phyloP scores from a whole-genome alignment of 2,329 filamentous ascomycete genomes.

The Ophiocordyceps robertsii region DNA sequence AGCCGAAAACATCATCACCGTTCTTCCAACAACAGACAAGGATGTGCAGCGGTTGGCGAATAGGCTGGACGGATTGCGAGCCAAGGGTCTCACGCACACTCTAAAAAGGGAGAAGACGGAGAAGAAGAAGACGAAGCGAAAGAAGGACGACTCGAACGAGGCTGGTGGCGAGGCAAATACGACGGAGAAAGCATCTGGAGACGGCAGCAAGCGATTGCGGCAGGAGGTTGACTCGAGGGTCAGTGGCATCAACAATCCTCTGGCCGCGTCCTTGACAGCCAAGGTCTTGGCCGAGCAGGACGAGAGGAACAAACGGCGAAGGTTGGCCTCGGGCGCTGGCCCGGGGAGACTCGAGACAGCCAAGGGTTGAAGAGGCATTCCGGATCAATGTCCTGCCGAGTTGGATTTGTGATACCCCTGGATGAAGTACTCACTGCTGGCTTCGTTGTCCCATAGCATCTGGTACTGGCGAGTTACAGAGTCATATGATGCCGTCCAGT shows the following conservation, averaged over 20 bases:
- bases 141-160: constrained; percentile 21
- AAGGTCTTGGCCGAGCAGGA: constrained; percentile 83
- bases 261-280: constrained; percentile 73
- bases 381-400: no score
- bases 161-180: constrained; percentile 36
- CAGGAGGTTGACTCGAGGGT: constrained; percentile 20
- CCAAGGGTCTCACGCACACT: constrained; percentile 67
- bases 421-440: no score
- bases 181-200: constrained; percentile 14
- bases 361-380: no score
- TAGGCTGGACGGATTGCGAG: constrained; percentile 54
- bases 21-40: constrained; percentile 56
- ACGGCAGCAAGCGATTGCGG: constrained; percentile 13
- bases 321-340: constrained; percentile 31
- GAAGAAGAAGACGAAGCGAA: constrained; percentile 55
- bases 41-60: constrained; percentile 57
- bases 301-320: constrained; percentile 64
- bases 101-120: constrained; percentile 64
- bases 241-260: constrained; percentile 71
- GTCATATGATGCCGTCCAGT: no score
- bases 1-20: constrained; percentile 64
- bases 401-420: no score
- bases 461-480: no score
- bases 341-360: no score
- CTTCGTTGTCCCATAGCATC: no score